Conservation (phyloP, 2,329 filamentous ascomycete species). For the Parastagonospora avenae region DNA sequence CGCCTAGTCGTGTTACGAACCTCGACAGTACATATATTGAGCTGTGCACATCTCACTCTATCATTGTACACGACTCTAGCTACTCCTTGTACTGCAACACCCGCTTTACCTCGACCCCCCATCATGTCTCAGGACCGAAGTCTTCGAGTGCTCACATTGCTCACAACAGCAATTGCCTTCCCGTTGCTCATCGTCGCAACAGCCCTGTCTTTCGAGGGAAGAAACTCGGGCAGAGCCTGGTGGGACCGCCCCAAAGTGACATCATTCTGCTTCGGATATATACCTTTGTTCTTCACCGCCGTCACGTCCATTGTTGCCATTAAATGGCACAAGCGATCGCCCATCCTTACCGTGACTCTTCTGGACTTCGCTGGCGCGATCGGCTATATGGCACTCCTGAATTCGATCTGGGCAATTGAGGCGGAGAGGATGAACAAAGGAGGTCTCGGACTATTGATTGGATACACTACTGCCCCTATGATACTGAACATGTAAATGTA, state of each 20-base stretch:
- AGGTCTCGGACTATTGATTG: conserved; percentile 16
- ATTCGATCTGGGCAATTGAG: conserved; percentile 19
- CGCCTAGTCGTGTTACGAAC: neutral
- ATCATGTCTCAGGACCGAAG: conserved; percentile 10
- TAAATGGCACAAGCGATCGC: conserved; percentile 3
- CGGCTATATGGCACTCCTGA: conserved; percentile 14
- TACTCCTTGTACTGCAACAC: neutral
- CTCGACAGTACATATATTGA: neutral
- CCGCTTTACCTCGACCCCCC: neutral
- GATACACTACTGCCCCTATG: conserved; percentile 23
- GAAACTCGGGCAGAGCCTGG: too few species aligned
- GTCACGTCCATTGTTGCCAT: conserved; percentile 7
- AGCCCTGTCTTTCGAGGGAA: conserved; percentile 8
- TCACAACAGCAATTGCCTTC: conserved; percentile 10
- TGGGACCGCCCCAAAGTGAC: conserved; percentile 1
- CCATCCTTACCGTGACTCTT: conserved; percentile 3
- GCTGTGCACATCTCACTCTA: too few species aligned
- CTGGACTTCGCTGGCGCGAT: conserved; percentile 7
- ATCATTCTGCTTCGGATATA: conserved; percentile 19
- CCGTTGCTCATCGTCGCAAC: conserved; percentile 20
- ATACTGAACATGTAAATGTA: conserved; percentile 25
- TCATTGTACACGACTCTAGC: neutral
- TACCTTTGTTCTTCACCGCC: conserved; percentile 16
- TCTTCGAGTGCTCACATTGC: conserved; percentile 11
- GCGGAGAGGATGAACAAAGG: neutral